Percentiles rank a stretch among this genome's conserved stretches.
Evolutionary conservation across 2,329 filamentous ascomycete genomes (phyloP).

Genomic region (Sarocladium strictum): DNA sequence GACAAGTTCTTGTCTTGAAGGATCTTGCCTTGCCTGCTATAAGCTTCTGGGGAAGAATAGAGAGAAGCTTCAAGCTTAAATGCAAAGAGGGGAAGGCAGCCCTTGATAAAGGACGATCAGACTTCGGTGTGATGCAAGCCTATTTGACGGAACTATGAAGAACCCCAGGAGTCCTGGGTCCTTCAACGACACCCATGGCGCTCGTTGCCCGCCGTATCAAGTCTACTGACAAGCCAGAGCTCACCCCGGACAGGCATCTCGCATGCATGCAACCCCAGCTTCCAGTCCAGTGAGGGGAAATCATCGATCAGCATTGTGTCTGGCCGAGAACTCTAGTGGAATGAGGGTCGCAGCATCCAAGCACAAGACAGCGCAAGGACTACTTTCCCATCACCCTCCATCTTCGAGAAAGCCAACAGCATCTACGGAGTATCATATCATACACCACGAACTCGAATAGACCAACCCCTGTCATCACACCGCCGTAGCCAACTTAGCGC

Average conservation of each 20-base stretch:
- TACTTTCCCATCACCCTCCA: background rate
- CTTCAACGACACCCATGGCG: conserved; percentile 1
- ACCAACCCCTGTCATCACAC: background rate
- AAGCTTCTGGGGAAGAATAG: background rate
- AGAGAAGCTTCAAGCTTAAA: background rate
- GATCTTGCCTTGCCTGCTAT: background rate
- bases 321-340: background rate
- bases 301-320: background rate
- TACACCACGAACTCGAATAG: too few relatives aligned
- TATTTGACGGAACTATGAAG: background rate
- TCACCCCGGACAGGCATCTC: background rate
- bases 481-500: too few relatives aligned
- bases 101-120: background rate
- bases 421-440: too few relatives aligned
- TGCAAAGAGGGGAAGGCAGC: background rate
- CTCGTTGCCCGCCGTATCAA: background rate
- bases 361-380: background rate
- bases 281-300: background rate
- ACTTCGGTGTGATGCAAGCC: background rate
- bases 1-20: background rate
- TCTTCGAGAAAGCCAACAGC: background rate
- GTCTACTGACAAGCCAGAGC: background rate
- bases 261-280: background rate
- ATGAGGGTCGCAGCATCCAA: background rate
- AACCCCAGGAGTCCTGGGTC: too few relatives aligned